Evolutionary conservation across 2,329 filamentous ascomycete genomes (phyloP).

Genomic region (Fusarium neocosmosporiellum): DNA sequence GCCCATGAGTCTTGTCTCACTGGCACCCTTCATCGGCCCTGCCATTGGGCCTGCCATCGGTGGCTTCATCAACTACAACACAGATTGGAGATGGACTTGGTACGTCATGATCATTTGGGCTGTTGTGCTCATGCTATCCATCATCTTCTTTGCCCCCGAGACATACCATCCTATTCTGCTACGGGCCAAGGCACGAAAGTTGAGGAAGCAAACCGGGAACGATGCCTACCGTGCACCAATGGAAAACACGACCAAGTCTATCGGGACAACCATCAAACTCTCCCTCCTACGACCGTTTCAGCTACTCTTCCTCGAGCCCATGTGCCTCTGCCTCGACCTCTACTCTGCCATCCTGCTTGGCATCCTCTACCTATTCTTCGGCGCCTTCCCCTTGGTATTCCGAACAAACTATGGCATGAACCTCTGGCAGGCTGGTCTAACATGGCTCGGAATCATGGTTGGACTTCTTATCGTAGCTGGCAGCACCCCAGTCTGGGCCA

Average conservation of each 20-base stretch:
- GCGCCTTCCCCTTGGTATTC: slow-evolving; percentile 85
- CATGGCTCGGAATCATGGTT: slow-evolving; percentile 25
- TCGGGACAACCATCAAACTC: not conserved
- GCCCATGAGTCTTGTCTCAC: slow-evolving; percentile 34
- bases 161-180: slow-evolving; percentile 35
- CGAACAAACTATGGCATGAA: slow-evolving; percentile 76
- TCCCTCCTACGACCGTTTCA: slow-evolving; percentile 75
- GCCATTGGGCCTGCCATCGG: slow-evolving; percentile 30
- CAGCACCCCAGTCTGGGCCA: slow-evolving; percentile 27
- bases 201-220: slow-evolving; percentile 23
- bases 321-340: slow-evolving; percentile 81
- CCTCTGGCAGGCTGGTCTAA: slow-evolving; percentile 63
- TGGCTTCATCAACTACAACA: slow-evolving; percentile 34
- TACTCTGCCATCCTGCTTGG: slow-evolving; percentile 85
- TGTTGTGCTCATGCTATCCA: slow-evolving; percentile 3
- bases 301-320: slow-evolving; percentile 80
- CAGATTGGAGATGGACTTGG: slow-evolving; percentile 34
- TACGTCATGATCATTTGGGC: slow-evolving; percentile 38
- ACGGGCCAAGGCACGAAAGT: slow-evolving; percentile 18
- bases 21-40: slow-evolving; percentile 35
- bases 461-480: slow-evolving; percentile 7
- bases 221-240: slow-evolving; percentile 7
- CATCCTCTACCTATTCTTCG: slow-evolving; percentile 87
- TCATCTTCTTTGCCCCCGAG: slow-evolving; percentile 30
- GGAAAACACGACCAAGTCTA: slow-evolving; percentile 3